Conservation (phyloP, 371 early-diverging fungal genomes). For the Mucor plumbeus region DNA sequence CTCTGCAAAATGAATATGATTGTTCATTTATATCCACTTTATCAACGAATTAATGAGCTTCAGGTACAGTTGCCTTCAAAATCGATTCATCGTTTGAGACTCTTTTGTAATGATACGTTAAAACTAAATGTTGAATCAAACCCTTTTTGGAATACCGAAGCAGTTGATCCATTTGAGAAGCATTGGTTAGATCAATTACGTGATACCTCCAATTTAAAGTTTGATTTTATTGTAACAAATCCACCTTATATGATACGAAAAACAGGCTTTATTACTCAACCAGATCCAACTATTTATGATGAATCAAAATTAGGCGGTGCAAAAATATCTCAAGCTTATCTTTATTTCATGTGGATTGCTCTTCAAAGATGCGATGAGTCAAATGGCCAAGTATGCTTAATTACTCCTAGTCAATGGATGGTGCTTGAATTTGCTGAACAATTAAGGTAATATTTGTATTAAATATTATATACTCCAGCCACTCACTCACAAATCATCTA, state of each 20-base stretch:
- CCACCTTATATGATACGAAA: slow-evolving; percentile 76
- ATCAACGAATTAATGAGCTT: slow-evolving; percentile 37
- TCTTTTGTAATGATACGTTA: slow-evolving; percentile 67
- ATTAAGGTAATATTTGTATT: slow-evolving; percentile 36
- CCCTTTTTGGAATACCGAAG: slow-evolving; percentile 16
- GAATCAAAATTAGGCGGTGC: slow-evolving; percentile 49
- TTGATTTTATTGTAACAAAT: slow-evolving; percentile 68
- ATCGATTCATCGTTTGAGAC: slow-evolving; percentile 42
- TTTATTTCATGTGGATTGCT: slow-evolving; percentile 57
- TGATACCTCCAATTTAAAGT: slow-evolving; percentile 47
- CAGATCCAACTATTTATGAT: slow-evolving; percentile 63
- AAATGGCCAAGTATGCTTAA: slow-evolving; percentile 45
- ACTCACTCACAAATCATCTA: not conserved
- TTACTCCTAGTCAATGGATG: slow-evolving; percentile 72
- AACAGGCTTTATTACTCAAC: slow-evolving; percentile 62
- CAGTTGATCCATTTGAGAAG: slow-evolving; percentile 42
- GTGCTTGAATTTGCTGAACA: slow-evolving; percentile 65
- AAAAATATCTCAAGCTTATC: slow-evolving; percentile 47
- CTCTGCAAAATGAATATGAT: slow-evolving; percentile 49
- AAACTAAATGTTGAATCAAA: slow-evolving; percentile 37
- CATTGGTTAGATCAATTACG: slow-evolving; percentile 49
- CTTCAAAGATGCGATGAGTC: slow-evolving; percentile 46
- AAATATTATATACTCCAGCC: not conserved
- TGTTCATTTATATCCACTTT: slow-evolving; percentile 48
- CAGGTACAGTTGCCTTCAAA: slow-evolving; percentile 4